Base-by-base conservation (phyloP, 1,284 basidiomycete genomes). In the Ceratobasidium sp. region DNA sequence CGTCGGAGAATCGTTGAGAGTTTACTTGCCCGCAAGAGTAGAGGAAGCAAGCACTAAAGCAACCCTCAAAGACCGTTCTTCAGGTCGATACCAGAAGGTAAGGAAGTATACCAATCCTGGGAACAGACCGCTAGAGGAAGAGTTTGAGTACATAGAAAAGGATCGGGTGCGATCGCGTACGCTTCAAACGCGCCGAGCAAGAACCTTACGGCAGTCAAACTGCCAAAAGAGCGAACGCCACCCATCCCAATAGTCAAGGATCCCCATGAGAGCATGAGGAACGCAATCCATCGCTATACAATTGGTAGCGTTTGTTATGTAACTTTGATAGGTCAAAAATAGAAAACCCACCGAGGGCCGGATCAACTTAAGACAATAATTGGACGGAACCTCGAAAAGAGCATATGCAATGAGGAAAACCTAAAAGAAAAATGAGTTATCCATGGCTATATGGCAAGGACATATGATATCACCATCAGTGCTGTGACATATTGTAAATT, bases 61-160 rank as follows among this genome's bases (percentile, higher is more conserved):
- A n/a, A 85, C 83, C 42, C 86, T 84, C 44, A 86, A 78, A 18
- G 86, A 86, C 23, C 86, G 85, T 81, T 87, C 86, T 15, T 86
- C 84, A 26, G 84, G 85, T 28, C 83, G 84, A 80, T 86, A 86
- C 86, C 86, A 87, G 81, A 86, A 86, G 5, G 85, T 87, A 71
- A 26, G 82, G 60, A 75, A 79, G 61, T 79, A 81, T 81, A 49
- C 85, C 44, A 79, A 18, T 33, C 78, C 75, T 15, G 77, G 69
- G 20, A 75, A 75, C 15, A 75, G 51, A 0, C 72, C 72, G 7
- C 72, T 75, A 15, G 28, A 39, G 10, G 61, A 4, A 13, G 15
- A 26, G 7, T 33, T 67, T 13, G 26, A 26, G 2, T 9, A 67
- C 4, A 12, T 7, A 40, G 23, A 42, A n/a, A 1, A 39, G 15